phyloP scores from a whole-genome alignment of 148 eudicot genomes.

The Spergularia marina region DNA sequence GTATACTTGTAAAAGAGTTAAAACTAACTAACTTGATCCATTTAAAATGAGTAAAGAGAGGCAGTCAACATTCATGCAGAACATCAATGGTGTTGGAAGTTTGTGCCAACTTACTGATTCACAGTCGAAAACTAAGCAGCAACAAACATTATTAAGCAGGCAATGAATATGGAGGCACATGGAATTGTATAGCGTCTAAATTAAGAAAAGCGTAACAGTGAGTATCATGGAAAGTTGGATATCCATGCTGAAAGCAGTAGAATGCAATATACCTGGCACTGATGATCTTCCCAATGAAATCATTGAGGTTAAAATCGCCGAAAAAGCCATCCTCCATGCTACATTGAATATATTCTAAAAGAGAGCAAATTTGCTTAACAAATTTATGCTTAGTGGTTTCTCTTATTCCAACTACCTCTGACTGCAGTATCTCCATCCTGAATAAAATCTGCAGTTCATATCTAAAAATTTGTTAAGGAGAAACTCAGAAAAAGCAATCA shows the following conservation, averaged over 20 bases:
- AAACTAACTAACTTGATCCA: not conserved
- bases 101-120: slow-evolving; percentile 5
- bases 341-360: slow-evolving; percentile 75
- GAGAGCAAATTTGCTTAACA: slow-evolving; percentile 73
- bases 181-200: not conserved
- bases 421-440: slow-evolving; percentile 85
- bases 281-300: slow-evolving; percentile 64
- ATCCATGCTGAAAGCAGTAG: slow-evolving; percentile 1
- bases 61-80: not conserved
- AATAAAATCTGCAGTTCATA: slow-evolving; percentile 83
- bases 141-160: not conserved
- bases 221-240: not conserved
- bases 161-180: not conserved
- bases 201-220: not conserved
- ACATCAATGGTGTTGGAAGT: not conserved
- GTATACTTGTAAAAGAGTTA: not conserved
- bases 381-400: slow-evolving; percentile 57
- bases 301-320: slow-evolving; percentile 69
- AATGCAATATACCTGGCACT: slow-evolving; percentile 53
- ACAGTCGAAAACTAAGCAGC: not conserved
- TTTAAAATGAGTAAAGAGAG: not conserved
- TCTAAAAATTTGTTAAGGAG: slow-evolving; percentile 56
- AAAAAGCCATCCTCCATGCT: slow-evolving; percentile 87
- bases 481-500: not conserved
- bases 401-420: slow-evolving; percentile 46